A percentile compares a stretch with the other conserved stretches of the same genome.
Conservation (phyloP, 169 alveolate species). For the Eimeria acervulina region DNA sequence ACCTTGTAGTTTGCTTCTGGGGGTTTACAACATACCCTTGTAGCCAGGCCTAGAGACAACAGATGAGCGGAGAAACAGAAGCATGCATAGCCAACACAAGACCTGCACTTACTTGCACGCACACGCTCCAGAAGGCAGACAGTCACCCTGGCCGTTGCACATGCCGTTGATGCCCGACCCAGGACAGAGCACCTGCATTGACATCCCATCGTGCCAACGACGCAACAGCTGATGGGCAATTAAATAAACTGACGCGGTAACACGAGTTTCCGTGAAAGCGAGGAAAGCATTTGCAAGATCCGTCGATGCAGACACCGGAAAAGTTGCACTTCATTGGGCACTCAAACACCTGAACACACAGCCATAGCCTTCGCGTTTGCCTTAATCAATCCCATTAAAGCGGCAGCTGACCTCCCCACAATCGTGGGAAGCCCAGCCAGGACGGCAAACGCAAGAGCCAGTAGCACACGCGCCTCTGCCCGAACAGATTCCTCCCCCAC, state of each 20-base stretch:
- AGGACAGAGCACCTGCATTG: conserved; percentile 66
- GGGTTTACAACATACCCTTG: conserved; percentile 22
- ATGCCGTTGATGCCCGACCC: conserved; percentile 72
- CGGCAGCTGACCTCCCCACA: conserved; percentile 76
- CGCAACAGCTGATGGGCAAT: too few species aligned
- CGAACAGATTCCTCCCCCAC: conserved; percentile 55
- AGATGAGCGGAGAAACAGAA: background rate
- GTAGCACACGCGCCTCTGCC: conserved; percentile 73
- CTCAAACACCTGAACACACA: background rate
- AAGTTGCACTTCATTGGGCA: conserved; percentile 74
- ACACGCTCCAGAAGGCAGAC: conserved; percentile 59
- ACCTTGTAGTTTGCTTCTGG: background rate
- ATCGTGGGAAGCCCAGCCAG: conserved; percentile 71
- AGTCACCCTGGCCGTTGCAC: conserved; percentile 77
- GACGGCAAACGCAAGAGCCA: conserved; percentile 70
- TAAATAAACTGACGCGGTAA: conserved; percentile 38
- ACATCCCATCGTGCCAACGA: background rate
- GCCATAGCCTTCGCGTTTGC: background rate
- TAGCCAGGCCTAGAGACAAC: conserved; percentile 33
- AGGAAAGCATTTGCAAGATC: conserved; percentile 73
- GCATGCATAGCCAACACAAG: background rate
- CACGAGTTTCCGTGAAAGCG: conserved; percentile 72
- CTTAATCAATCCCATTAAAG: background rate
- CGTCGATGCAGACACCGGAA: conserved; percentile 75
- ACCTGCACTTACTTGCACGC: conserved; percentile 74